These are phyloP conservation scores for Amanita brunnescens DNA, from an alignment of 768 basidiomycete genomes.

Conservation along the genomic window DNA sequence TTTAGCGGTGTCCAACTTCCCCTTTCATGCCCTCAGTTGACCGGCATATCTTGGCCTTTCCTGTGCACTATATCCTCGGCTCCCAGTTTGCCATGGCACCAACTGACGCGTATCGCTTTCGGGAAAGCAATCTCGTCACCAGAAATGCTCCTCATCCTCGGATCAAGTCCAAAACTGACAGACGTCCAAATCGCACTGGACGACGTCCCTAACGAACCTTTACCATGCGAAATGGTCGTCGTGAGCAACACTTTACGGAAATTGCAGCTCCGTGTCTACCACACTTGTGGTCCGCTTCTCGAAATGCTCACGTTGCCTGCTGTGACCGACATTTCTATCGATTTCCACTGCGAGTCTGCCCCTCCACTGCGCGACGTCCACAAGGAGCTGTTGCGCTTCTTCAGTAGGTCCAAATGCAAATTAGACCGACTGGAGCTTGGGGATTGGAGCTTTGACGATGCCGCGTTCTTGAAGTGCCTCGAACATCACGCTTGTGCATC, in stretches of 20 bases:
- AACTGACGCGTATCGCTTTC: background rate
- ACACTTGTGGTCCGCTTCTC: background rate
- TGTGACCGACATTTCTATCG: background rate
- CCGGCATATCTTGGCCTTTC: background rate
- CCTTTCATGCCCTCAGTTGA: background rate
- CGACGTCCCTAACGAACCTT: background rate
- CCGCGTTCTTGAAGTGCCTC: background rate
- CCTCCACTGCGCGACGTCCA: background rate
- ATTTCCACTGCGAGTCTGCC: background rate
- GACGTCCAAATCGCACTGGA: background rate
- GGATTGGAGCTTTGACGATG: background rate
- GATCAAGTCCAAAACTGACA: background rate
- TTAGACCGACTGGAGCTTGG: background rate
- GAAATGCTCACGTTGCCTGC: background rate
- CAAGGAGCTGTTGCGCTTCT: background rate
- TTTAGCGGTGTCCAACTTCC: background rate
- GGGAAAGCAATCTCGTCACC: background rate
- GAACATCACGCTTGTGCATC: background rate
- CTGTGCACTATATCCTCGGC: background rate
- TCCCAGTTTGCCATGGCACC: background rate
- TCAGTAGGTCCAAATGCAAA: slow-evolving; percentile 5
- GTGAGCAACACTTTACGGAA: background rate
- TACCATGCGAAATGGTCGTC: background rate
- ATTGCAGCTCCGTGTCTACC: background rate
- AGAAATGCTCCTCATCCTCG: background rate